Conservation (phyloP, 345 rosid species). For the Camelina neglecta region DNA sequence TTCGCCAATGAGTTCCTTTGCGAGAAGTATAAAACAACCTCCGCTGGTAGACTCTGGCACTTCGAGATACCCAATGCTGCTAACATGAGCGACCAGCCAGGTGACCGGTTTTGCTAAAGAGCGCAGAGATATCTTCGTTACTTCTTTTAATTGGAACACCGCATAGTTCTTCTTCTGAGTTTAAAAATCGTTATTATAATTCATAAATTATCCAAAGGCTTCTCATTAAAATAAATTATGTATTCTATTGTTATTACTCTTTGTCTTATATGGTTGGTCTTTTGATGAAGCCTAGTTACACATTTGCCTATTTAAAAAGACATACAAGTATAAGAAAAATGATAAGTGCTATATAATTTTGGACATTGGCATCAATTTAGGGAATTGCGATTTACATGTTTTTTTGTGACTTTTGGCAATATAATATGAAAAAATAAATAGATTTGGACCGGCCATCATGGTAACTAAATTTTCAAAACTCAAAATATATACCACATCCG, state of each 20-base stretch:
- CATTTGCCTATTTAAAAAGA: constrained; percentile 6
- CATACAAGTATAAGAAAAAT: neutral
- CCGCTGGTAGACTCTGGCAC: constrained; percentile 70
- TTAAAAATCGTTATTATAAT: neutral
- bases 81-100: constrained; percentile 44
- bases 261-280: neutral
- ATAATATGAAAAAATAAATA: neutral
- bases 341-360: neutral
- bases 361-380: neutral
- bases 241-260: neutral
- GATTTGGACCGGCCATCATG: neutral
- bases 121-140: constrained; percentile 1
- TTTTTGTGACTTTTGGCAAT: neutral
- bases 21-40: constrained; percentile 53
- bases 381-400: neutral
- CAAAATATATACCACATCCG: neutral
- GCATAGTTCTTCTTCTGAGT: constrained; percentile 26
- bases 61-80: constrained; percentile 69
- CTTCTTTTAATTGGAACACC: neutral
- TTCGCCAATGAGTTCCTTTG: constrained; percentile 73
- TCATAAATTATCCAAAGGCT: neutral
- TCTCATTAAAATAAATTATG: constrained; percentile 23
- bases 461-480: neutral
- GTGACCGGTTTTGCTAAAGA: constrained; percentile 60
- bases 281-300: constrained; percentile 5